Conservation (phyloP, 805 yeast species). For the Candida tibetensis region DNA sequence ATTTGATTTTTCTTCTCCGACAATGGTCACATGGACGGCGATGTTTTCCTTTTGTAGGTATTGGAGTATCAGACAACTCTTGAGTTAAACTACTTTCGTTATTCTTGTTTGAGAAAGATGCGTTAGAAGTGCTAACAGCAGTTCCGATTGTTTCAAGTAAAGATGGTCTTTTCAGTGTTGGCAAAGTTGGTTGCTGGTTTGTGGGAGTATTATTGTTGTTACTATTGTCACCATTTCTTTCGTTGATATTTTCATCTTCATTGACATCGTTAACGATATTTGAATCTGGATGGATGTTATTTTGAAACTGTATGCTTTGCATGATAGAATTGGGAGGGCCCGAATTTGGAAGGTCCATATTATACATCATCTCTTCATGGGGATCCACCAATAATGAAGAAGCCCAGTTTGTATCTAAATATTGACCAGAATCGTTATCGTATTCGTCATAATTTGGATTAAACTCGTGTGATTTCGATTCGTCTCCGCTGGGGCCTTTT, state of each 20-base stretch:
- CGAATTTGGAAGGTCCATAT: constrained; percentile 24
- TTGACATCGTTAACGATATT: neutral
- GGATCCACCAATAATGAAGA: constrained; percentile 32
- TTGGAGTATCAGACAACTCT: neutral
- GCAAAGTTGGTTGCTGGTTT: too few relatives aligned
- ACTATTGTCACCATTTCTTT: too few relatives aligned
- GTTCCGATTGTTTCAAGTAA: too few relatives aligned
- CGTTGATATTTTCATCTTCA: too few relatives aligned
- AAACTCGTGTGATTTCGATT: too few relatives aligned
- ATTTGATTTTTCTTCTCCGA: constrained; percentile 72
- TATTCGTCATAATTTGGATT: too few relatives aligned
- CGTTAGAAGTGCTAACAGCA: too few relatives aligned
- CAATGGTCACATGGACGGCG: constrained; percentile 82
- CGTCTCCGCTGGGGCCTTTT: too few relatives aligned
- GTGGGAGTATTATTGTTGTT: too few relatives aligned
- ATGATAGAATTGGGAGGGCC: constrained; percentile 20
- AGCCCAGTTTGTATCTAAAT: constrained; percentile 33
- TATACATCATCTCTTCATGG: constrained; percentile 27
- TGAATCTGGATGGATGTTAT: constrained; percentile 19
- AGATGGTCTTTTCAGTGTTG: too few relatives aligned
- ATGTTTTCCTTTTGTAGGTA: constrained; percentile 27
- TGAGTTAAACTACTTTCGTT: neutral
- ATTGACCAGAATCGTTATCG: constrained; percentile 6
- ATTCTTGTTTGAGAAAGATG: neutral
- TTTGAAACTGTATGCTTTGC: constrained; percentile 32